Evolutionary conservation across 306 rosid species (phyloP).

Genomic region (Malus orientalis): DNA sequence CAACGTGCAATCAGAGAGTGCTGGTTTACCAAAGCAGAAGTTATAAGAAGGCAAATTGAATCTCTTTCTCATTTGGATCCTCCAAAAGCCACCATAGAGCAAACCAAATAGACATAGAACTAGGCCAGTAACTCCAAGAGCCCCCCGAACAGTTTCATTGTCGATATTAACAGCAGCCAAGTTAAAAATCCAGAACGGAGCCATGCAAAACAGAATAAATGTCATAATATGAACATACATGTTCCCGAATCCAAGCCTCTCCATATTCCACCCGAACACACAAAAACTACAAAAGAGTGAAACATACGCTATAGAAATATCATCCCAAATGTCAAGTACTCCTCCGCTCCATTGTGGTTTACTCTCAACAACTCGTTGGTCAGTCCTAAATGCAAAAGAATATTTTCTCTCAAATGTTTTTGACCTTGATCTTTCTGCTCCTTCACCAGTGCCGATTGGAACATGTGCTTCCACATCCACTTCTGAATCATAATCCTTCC

Average conservation of each 20-base stretch:
- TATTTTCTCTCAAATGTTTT: slow-evolving; percentile 43
- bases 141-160: slow-evolving; percentile 49
- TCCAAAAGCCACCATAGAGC: slow-evolving; percentile 96
- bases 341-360: slow-evolving; percentile 79
- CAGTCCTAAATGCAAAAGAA: slow-evolving; percentile 53
- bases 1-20: slow-evolving; percentile 61
- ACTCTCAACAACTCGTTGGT: slow-evolving; percentile 31
- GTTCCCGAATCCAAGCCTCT: slow-evolving; percentile 92
- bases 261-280: slow-evolving; percentile 96
- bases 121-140: slow-evolving; percentile 49
- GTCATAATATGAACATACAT: slow-evolving; percentile 88
- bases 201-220: slow-evolving; percentile 70
- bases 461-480: slow-evolving; percentile 72
- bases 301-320: slow-evolving; percentile 64
- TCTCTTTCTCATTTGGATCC: slow-evolving; percentile 92
- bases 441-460: slow-evolving; percentile 14
- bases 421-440: slow-evolving; percentile 26
- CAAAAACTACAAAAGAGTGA: slow-evolving; percentile 79
- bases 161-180: slow-evolving; percentile 86
- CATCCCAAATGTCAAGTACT: slow-evolving; percentile 74
- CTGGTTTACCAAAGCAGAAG: slow-evolving; percentile 69
- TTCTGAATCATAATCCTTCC: slow-evolving; percentile 57
- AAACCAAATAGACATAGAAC: slow-evolving; percentile 78
- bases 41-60: slow-evolving; percentile 64
- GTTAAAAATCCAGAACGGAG: slow-evolving; percentile 85